A percentile compares a stretch with the other conserved stretches of the same genome.
Conservation (phyloP, 2,329 filamentous ascomycete species). For the Nannizziopsis arthrosporioides region DNA sequence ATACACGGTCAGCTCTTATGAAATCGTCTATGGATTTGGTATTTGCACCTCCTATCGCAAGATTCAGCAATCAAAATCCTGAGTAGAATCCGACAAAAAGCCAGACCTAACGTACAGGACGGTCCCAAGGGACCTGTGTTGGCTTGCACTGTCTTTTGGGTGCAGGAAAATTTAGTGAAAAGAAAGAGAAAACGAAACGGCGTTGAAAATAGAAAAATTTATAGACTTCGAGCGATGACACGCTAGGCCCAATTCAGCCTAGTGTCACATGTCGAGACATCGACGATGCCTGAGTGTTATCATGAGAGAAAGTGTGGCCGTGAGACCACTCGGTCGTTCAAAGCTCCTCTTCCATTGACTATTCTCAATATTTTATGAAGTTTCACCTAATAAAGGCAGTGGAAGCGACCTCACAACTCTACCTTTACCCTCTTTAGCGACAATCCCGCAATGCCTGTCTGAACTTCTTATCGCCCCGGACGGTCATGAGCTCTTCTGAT, state of each 20-base stretch:
- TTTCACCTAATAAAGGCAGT: neutral
- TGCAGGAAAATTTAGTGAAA: slow-evolving; percentile 46
- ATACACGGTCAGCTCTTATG: slow-evolving; percentile 65
- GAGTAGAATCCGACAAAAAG: slow-evolving; percentile 55
- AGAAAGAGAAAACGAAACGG: slow-evolving; percentile 27
- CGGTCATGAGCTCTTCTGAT: slow-evolving; percentile 2
- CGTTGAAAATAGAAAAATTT: slow-evolving; percentile 17
- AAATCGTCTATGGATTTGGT: slow-evolving; percentile 42
- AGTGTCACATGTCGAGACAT: slow-evolving; percentile 2
- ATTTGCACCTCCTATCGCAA: slow-evolving; percentile 53
- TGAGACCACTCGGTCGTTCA: neutral
- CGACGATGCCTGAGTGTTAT: neutral
- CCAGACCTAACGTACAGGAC: slow-evolving; percentile 42
- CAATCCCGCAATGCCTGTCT: neutral
- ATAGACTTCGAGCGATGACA: slow-evolving; percentile 13
- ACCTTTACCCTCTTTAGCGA: neutral
- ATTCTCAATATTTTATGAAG: neutral
- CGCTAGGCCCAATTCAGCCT: slow-evolving; percentile 14
- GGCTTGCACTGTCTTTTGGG: slow-evolving; percentile 80
- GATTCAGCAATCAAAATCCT: slow-evolving; percentile 51
- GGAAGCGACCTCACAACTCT: neutral
- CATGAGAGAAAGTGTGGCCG: neutral
- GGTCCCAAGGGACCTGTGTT: slow-evolving; percentile 35
- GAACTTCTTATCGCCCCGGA: neutral
- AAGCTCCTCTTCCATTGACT: neutral